phyloP scores from a whole-genome alignment of 768 basidiomycete genomes.

The Dentipellis fragilis region DNA sequence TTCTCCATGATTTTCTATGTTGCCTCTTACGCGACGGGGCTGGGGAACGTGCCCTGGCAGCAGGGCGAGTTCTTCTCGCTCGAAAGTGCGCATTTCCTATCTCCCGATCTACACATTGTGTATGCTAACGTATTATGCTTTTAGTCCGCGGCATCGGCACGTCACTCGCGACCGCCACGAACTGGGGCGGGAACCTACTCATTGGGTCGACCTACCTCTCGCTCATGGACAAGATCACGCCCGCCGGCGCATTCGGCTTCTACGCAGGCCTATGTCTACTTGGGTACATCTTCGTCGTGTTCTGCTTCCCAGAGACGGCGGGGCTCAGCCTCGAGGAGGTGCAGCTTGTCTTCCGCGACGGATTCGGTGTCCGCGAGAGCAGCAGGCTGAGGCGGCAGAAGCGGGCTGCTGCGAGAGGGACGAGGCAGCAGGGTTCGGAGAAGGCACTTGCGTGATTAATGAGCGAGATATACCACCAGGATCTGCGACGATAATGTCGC shows the following conservation, averaged over 20 bases:
- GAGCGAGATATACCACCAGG: not conserved
- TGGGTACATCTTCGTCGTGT: constrained; percentile 58
- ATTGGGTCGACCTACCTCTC: constrained; percentile 75
- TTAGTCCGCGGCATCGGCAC: constrained; percentile 70
- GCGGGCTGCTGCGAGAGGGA: constrained; percentile 12
- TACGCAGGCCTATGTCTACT: constrained; percentile 66
- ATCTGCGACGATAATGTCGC: too few relatives aligned
- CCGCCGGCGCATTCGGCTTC: constrained; percentile 67
- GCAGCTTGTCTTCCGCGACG: constrained; percentile 46
- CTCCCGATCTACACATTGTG: not conserved
- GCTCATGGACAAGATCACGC: constrained; percentile 65
- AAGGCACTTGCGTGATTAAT: not conserved
- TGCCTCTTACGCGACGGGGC: constrained; percentile 68
- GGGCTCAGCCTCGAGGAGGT: constrained; percentile 66
- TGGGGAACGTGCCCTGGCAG: constrained; percentile 82
- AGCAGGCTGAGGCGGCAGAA: constrained; percentile 37
- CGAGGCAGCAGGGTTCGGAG: not conserved
- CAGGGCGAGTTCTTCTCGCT: constrained; percentile 78
- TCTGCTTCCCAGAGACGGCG: constrained; percentile 74
- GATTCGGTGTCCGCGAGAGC: constrained; percentile 58
- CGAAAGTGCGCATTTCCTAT: constrained; percentile 35
- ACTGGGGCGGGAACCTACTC: constrained; percentile 70
- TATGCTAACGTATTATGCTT: not conserved
- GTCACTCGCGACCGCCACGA: constrained; percentile 63
- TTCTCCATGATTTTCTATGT: constrained; percentile 79